These are phyloP conservation scores for Pseudogymnoascus sp. DNA, from an alignment of 2,329 filamentous ascomycete species.

Conservation along the genomic window DNA sequence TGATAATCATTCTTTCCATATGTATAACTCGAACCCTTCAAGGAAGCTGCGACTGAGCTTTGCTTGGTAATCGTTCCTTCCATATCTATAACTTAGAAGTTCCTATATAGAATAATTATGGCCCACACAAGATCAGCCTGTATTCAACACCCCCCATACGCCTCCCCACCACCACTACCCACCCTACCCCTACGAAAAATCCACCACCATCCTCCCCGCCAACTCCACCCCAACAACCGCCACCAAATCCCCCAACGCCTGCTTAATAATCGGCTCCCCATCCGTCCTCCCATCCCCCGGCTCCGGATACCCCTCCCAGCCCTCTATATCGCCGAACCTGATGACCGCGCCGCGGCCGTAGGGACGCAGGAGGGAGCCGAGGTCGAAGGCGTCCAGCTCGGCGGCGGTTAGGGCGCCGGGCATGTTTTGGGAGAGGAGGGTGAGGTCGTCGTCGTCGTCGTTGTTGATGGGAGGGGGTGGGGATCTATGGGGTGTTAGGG, in stretches of 20 bases:
- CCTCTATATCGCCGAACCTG: conserved; percentile 44
- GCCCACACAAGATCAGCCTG: background rate
- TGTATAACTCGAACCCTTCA: background rate
- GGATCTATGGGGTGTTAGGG: background rate
- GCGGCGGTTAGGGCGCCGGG: conserved; percentile 56
- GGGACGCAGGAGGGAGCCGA: conserved; percentile 51
- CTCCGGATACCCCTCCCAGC: conserved; percentile 42
- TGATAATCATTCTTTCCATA: background rate
- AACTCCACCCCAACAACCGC: conserved; percentile 58
- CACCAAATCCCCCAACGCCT: conserved; percentile 35
- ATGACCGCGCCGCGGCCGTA: conserved; percentile 33
- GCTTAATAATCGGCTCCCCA: background rate
- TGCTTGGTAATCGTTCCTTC: background rate
- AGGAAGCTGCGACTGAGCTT: background rate
- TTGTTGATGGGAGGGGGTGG: background rate
- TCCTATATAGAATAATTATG: background rate
- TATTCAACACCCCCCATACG: background rate
- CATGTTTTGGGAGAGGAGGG: conserved; percentile 56
- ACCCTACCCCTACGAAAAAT: conserved; percentile 35
- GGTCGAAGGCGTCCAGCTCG: conserved; percentile 46
- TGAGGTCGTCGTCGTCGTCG: conserved; percentile 25
- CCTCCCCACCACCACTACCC: conserved; percentile 9
- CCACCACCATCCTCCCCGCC: conserved; percentile 49
- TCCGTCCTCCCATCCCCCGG: background rate
- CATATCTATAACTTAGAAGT: background rate